These are phyloP conservation scores for Cytospora chrysosperma DNA, from an alignment of 2,329 filamentous ascomycete genomes.

Conservation along the genomic window DNA sequence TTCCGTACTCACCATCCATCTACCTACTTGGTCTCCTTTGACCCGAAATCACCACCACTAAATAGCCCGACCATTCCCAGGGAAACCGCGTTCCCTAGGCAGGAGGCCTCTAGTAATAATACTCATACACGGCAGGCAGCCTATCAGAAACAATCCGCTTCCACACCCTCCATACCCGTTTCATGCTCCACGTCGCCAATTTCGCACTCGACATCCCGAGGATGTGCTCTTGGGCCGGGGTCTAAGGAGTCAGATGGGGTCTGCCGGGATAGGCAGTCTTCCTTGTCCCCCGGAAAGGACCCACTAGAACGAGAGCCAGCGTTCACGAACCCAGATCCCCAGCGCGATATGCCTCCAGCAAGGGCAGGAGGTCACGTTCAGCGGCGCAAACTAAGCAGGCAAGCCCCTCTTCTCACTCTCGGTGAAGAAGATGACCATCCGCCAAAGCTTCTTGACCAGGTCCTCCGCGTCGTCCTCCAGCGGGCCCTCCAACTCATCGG, in stretches of 20 bases:
- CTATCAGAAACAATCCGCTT: neutral
- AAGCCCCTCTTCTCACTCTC: slow-evolving; percentile 90
- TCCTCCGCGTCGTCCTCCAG: slow-evolving; percentile 94
- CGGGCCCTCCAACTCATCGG: slow-evolving; percentile 82
- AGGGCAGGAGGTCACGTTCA: neutral
- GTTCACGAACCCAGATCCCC: neutral
- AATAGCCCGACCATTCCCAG: neutral
- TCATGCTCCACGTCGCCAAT: neutral
- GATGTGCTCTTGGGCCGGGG: neutral
- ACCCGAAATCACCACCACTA: neutral
- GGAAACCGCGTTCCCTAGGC: neutral
- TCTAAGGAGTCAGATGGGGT: neutral
- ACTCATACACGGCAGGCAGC: neutral
- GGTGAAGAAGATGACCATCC: slow-evolving; percentile 97
- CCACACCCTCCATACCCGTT: neutral
- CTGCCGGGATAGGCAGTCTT: neutral
- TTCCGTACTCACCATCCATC: neutral
- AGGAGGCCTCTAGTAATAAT: neutral
- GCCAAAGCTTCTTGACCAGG: slow-evolving; percentile 94
- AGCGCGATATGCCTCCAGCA: neutral
- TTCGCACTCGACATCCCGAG: neutral
- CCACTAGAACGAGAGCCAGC: slow-evolving; percentile 9
- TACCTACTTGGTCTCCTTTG: neutral
- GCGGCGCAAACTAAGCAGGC: slow-evolving; percentile 51
- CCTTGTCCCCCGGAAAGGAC: slow-evolving; percentile 1